These are phyloP conservation scores for Pseudogymnoascus sp. DNA, from an alignment of 2,329 filamentous ascomycete genomes.

Conservation along the genomic window DNA sequence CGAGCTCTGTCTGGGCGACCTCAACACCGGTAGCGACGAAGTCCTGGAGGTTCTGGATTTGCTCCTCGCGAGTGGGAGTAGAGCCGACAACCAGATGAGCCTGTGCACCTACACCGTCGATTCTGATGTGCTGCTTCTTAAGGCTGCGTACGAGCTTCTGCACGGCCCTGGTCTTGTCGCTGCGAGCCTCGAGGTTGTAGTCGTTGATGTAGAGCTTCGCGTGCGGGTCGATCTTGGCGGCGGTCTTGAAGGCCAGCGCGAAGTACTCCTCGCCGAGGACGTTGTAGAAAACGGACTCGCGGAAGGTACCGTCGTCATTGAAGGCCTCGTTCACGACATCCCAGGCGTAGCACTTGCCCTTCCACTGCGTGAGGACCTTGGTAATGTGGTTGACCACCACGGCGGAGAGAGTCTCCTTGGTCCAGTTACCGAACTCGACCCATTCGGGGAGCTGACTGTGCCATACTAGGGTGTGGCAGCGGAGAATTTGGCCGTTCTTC, in stretches of 20 bases:
- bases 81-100: constrained; percentile 50
- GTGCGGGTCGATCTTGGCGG: constrained; percentile 44
- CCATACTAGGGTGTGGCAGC: constrained; percentile 56
- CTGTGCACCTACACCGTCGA: constrained; percentile 57
- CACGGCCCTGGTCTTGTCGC: constrained; percentile 38
- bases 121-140: constrained; percentile 42
- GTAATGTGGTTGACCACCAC: constrained; percentile 54
- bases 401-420: constrained; percentile 46
- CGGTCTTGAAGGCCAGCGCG: constrained; percentile 48
- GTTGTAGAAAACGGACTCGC: constrained; percentile 45
- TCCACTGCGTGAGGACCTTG: constrained; percentile 49
- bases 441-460: constrained; percentile 46
- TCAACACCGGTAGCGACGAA: constrained; percentile 48
- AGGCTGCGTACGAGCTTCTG: constrained; percentile 38
- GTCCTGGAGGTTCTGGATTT: constrained; percentile 39
- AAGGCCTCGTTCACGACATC: constrained; percentile 60
- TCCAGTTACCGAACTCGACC: constrained; percentile 46
- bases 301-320: constrained; percentile 48
- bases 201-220: constrained; percentile 58
- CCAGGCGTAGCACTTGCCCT: constrained; percentile 54
- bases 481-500: constrained; percentile 42
- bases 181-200: constrained; percentile 52
- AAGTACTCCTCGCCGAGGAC: constrained; percentile 31
- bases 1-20: constrained; percentile 54
- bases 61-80: constrained; percentile 39